A percentile compares a stretch with the other conserved stretches of the same genome.
Conservation (phyloP, 2,329 filamentous ascomycete genomes). For the Diaporthe sp. region DNA sequence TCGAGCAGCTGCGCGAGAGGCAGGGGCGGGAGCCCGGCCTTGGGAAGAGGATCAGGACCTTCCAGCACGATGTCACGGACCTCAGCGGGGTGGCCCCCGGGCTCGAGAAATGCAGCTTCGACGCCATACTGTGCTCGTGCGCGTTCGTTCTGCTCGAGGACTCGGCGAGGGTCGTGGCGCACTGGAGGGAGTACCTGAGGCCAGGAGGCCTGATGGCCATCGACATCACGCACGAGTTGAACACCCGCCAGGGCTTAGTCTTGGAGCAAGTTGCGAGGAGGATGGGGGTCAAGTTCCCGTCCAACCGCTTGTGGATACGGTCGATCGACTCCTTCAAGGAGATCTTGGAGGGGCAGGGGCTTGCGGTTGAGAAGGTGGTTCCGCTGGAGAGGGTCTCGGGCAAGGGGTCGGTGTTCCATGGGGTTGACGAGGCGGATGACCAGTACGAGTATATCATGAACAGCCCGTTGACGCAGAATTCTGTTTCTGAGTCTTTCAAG, state of each 20-base stretch:
- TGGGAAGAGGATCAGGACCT: slow-evolving; percentile 38
- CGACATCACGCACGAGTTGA: slow-evolving; percentile 47
- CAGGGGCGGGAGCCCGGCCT: slow-evolving; percentile 35
- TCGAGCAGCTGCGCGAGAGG: slow-evolving; percentile 41
- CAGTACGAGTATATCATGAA: slow-evolving; percentile 43
- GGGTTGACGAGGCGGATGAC: slow-evolving; percentile 42
- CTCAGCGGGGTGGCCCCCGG: slow-evolving; percentile 36
- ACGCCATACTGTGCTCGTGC: slow-evolving; percentile 47
- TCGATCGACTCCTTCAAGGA: slow-evolving; percentile 42
- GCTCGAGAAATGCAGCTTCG: slow-evolving; percentile 41
- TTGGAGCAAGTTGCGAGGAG: slow-evolving; percentile 42
- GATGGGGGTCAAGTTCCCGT: slow-evolving; percentile 42
- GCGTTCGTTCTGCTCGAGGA: slow-evolving; percentile 47
- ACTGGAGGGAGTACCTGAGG: slow-evolving; percentile 45
- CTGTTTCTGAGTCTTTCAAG: slow-evolving; percentile 39
- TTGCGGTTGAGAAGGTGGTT: slow-evolving; percentile 41
- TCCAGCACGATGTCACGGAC: slow-evolving; percentile 44
- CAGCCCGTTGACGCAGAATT: slow-evolving; percentile 37
- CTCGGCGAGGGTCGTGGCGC: slow-evolving; percentile 40
- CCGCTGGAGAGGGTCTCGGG: slow-evolving; percentile 42
- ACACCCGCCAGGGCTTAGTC: slow-evolving; percentile 39
- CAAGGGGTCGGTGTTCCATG: slow-evolving; percentile 38
- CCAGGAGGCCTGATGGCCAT: slow-evolving; percentile 43
- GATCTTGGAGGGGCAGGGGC: slow-evolving; percentile 43
- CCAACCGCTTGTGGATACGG: slow-evolving; percentile 44